A percentile compares a stretch with the other conserved stretches of the same genome.
Evolutionary conservation across 2,329 filamentous ascomycete species (phyloP).

Genomic region (Apiospora marii): DNA sequence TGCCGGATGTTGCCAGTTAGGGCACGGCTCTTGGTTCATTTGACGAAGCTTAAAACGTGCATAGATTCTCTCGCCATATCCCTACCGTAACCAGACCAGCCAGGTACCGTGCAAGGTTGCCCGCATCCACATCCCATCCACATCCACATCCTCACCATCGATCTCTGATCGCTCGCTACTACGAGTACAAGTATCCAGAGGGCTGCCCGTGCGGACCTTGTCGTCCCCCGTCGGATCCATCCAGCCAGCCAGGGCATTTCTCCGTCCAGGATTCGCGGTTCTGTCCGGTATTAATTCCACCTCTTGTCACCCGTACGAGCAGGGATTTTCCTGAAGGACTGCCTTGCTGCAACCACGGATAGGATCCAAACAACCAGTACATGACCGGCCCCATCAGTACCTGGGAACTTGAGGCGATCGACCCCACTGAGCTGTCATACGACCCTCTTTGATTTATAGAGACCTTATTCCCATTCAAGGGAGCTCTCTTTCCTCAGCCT

Average conservation of each 20-base stretch:
- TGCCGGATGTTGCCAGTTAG: conserved; percentile 16
- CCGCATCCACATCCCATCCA: conserved; percentile 35
- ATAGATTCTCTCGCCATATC: conserved; percentile 46
- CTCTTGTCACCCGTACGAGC: conserved; percentile 52
- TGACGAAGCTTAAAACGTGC: conserved; percentile 44
- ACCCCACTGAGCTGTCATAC: conserved; percentile 50
- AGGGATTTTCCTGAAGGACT: conserved; percentile 48
- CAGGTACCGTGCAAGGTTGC: conserved; percentile 49
- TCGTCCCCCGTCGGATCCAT: conserved; percentile 51
- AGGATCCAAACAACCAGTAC: conserved; percentile 50
- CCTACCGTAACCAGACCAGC: conserved; percentile 45
- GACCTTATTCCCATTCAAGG: conserved; percentile 36
- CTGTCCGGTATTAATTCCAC: conserved; percentile 52
- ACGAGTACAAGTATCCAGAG: conserved; percentile 25
- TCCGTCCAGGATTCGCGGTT: conserved; percentile 44
- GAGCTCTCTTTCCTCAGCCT: conserved; percentile 27
- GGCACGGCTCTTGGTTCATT: conserved; percentile 43
- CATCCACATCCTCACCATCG: conserved; percentile 32
- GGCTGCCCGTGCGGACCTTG: conserved; percentile 51
- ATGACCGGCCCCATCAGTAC: conserved; percentile 49
- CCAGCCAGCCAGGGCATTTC: conserved; percentile 56
- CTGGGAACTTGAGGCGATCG: conserved; percentile 48
- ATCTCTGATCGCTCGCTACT: conserved; percentile 36
- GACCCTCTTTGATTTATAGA: conserved; percentile 50
- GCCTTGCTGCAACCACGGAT: conserved; percentile 51